Evolutionary conservation across 192 early-diverging fungal genomes (phyloP), one percentile per base, ranked within the genome.

Genomic region (Podila clonocystis): DNA sequence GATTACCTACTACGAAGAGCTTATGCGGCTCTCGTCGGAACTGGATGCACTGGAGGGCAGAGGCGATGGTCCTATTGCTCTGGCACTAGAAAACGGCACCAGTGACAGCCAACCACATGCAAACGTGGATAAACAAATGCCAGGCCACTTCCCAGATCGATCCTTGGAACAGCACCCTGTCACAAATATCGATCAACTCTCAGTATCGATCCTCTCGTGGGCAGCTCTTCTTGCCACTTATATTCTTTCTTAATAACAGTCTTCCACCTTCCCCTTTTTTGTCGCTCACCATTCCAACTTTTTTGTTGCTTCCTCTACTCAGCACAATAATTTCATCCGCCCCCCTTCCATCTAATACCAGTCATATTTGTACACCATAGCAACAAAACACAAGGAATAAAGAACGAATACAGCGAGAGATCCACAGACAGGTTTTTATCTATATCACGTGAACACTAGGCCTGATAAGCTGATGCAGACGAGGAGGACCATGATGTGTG

Each of bases 161-260:
- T 5, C 52, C 20, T 6, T 38, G 26, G 49, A 28, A n/a, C 31
- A 31, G n/a, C 50, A 26, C 22, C 19, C 52, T 24, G 24, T 64
- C 15, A 13, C 41, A 29, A 67, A 64, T 24, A 50, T 20, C 15
- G 66, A 66, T 41, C 65, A 63, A 8, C 65, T 79, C 9, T 48
- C 70, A 24, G 65, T 67, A 13, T 72, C 77, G 0, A 80, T 80
- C 2, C 41, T 80, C n/a, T 80, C 71, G 1, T 80, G 77, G 70
- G 71, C 77, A 6, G 57, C 71, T 22, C 33, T 74, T 28, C 61
- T 74, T 1, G 73, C 65, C 2, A 33, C 70, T 0, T 68, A 79
- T n/a, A 67, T 79, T 22, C 76, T 79, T 26, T 70, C 76, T 29
- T 79, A 66, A 45, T 45, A 1, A 3, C 13, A 12, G 15, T 2